Percentiles rank a stretch among this genome's conserved stretches.
Evolutionary conservation across 768 basidiomycete genomes (phyloP).

Genomic region (Lactarius sanguifluus): DNA sequence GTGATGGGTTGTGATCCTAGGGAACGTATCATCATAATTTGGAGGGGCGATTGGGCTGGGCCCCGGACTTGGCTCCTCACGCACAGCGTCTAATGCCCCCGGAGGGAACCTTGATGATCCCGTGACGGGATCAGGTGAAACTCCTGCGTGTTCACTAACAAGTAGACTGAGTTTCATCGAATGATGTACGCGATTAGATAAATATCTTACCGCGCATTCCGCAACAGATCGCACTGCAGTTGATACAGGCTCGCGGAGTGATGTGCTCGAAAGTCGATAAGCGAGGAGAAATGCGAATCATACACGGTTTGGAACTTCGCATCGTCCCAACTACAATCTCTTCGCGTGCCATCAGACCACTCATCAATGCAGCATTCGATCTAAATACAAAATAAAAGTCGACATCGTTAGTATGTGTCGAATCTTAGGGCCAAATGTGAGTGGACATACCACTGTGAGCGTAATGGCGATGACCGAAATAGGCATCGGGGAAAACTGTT

Average conservation of each 20-base stretch:
- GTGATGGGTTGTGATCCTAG: not conserved
- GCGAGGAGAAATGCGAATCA: constrained; percentile 1
- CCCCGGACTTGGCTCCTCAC: not conserved
- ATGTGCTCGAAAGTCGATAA: not conserved
- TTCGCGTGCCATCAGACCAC: constrained; percentile 3
- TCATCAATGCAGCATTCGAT: constrained; percentile 1
- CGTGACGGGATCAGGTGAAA: not conserved
- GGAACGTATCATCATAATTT: not conserved
- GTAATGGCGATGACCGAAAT: not conserved
- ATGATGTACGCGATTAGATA: not conserved
- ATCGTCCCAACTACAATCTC: not conserved
- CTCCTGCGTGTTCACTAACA: constrained; percentile 1
- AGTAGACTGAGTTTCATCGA: too few species aligned
- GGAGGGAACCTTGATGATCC: not conserved
- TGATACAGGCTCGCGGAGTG: not conserved
- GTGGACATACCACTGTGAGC: constrained; percentile 1
- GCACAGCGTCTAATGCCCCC: not conserved
- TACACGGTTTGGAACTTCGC: not conserved
- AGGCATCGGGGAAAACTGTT: constrained; percentile 8
- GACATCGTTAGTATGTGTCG: not conserved
- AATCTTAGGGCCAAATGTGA: not conserved
- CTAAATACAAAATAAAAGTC: not conserved
- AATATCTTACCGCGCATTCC: constrained; percentile 4
- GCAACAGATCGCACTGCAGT: constrained; percentile 7
- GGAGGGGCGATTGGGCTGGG: not conserved